phyloP scores from a whole-genome alignment of 2,329 filamentous ascomycete species.

The Colletotrichum truncatum region DNA sequence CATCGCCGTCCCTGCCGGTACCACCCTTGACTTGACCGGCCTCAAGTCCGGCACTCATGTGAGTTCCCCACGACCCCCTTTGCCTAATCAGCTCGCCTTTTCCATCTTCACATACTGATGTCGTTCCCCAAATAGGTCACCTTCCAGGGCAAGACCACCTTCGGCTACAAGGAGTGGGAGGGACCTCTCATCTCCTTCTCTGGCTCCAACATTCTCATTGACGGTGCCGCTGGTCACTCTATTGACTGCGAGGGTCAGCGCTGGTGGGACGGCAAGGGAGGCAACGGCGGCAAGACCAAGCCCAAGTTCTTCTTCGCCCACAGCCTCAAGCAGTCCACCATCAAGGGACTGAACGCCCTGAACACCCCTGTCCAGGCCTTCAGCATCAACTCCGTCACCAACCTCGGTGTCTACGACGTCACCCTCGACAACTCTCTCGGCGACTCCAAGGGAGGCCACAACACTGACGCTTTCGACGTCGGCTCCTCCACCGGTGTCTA shows the following conservation, averaged over 20 bases:
- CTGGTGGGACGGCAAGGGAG: conserved; percentile 71
- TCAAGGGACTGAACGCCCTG: conserved; percentile 48
- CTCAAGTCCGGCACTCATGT: conserved; percentile 57
- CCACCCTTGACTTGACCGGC: conserved; percentile 65
- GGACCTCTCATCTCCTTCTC: conserved; percentile 71
- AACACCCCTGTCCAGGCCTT: conserved; percentile 54
- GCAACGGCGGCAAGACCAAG: conserved; percentile 69
- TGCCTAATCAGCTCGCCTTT: too few species aligned
- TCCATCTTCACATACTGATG: conserved; percentile 33
- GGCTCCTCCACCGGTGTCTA: conserved; percentile 56
- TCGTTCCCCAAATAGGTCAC: conserved; percentile 51
- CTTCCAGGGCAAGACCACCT: conserved; percentile 74
- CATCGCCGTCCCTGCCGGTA: conserved; percentile 65
- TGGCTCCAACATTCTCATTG: conserved; percentile 63
- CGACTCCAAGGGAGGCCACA: conserved; percentile 49
- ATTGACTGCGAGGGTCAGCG: conserved; percentile 65
- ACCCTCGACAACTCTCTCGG: conserved; percentile 50
- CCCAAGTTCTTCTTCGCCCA: conserved; percentile 68
- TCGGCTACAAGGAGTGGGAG: conserved; percentile 71
- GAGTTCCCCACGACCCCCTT: neutral
- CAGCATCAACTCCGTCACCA: conserved; percentile 46
- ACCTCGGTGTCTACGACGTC: conserved; percentile 45
- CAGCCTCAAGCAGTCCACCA: conserved; percentile 44
- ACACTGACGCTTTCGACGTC: conserved; percentile 70
- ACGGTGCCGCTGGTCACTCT: conserved; percentile 58